Percentiles rank a stretch among this genome's conserved stretches.
These are phyloP conservation scores for Lumnitzera racemosa DNA, from an alignment of 345 rosid genomes.

Conservation along the genomic window DNA sequence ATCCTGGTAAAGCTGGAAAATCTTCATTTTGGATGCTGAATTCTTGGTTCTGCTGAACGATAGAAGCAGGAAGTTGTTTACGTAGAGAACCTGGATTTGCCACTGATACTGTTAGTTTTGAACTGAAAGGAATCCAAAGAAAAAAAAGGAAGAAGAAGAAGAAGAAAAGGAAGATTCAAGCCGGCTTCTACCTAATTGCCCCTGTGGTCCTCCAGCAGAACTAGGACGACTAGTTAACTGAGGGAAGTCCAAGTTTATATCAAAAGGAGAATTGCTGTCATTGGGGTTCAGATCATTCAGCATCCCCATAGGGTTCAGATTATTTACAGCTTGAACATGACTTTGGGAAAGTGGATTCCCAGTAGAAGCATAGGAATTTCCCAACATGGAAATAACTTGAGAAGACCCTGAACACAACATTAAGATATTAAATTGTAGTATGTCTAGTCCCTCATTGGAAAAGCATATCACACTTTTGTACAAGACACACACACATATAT, in stretches of 20 bases:
- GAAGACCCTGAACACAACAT: slow-evolving; percentile 65
- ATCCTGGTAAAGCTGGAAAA: slow-evolving; percentile 98
- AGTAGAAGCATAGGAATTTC: slow-evolving; percentile 61
- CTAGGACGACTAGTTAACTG: slow-evolving; percentile 88
- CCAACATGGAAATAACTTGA: slow-evolving; percentile 83
- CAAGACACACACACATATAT: no score
- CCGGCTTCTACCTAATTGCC: slow-evolving; percentile 66
- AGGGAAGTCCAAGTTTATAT: slow-evolving; percentile 93
- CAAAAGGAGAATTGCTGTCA: slow-evolving; percentile 72
- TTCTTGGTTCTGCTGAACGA: slow-evolving; percentile 96
- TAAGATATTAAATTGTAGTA: neutral
- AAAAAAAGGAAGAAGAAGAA: slow-evolving; percentile 4
- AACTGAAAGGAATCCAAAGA: neutral
- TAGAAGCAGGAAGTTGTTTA: slow-evolving; percentile 79
- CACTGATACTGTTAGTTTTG: slow-evolving; percentile 9
- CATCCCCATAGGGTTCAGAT: slow-evolving; percentile 77
- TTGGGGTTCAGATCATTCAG: slow-evolving; percentile 71
- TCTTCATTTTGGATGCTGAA: slow-evolving; percentile 99
- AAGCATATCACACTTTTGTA: no score
- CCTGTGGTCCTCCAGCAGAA: slow-evolving; percentile 97
- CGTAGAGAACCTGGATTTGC: slow-evolving; percentile 65
- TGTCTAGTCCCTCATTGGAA: neutral
- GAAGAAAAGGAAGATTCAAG: neutral
- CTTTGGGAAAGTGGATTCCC: slow-evolving; percentile 87
- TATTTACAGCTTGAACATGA: slow-evolving; percentile 85